These are phyloP conservation scores for Cenchrus purpureus DNA, from an alignment of 176 grass and related monocot genomes.

Conservation along the genomic window DNA sequence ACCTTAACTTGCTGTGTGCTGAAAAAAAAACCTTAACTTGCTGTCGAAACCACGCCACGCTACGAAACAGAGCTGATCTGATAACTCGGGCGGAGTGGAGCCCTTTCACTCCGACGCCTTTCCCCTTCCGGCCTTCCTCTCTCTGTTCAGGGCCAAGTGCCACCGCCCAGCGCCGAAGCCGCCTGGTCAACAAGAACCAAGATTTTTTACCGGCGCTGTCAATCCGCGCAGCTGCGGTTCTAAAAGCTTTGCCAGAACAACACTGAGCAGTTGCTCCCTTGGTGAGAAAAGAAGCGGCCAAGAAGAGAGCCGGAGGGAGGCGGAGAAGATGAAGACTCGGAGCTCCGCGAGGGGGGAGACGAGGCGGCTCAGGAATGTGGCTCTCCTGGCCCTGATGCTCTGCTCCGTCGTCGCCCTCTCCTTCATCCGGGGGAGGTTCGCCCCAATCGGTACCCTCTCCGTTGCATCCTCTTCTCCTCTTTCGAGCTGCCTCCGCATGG, in stretches of 20 bases:
- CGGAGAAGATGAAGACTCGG: slow-evolving; percentile 58
- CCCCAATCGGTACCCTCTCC: slow-evolving; percentile 29
- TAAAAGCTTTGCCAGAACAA: background rate
- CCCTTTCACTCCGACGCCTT: background rate
- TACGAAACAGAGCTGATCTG: background rate
- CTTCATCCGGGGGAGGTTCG: slow-evolving; percentile 58
- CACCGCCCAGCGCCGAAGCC: background rate
- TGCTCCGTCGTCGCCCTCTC: slow-evolving; percentile 63
- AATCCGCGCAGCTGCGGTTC: background rate
- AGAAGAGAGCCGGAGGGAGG: no score
- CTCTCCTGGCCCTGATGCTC: slow-evolving; percentile 59
- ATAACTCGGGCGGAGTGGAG: background rate
- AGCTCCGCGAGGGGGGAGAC: slow-evolving; percentile 43
- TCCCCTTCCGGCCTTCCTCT: background rate
- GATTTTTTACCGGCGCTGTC: background rate
- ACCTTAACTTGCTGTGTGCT: background rate
- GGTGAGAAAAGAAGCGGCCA: background rate
- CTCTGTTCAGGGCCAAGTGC: background rate
- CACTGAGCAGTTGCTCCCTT: background rate
- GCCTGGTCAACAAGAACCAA: slow-evolving; percentile 3
- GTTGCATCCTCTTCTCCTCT: background rate
- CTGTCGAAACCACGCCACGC: no score
- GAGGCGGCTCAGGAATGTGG: slow-evolving; percentile 54
- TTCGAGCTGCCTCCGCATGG: background rate
- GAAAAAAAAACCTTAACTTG: background rate